These are phyloP conservation scores for Durusdinium trenchii DNA, from an alignment of 73 alveolate species.

Conservation along the genomic window DNA sequence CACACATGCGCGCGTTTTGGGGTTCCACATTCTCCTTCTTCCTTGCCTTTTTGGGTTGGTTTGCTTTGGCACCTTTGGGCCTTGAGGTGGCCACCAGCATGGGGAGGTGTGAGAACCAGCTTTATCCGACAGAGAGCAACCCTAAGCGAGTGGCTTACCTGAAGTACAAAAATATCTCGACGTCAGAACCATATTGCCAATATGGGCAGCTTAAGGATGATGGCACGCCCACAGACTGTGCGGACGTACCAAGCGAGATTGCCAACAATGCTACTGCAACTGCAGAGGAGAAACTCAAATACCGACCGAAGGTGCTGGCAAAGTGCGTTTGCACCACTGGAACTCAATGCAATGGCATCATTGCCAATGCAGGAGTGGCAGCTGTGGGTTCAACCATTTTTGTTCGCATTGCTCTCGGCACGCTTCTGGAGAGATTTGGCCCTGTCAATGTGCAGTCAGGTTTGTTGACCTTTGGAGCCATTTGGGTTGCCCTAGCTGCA, in stretches of 20 bases:
- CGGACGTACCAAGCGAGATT: slow-evolving; percentile 24
- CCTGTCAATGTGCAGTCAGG: slow-evolving; percentile 37
- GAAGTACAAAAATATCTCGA: slow-evolving; percentile 32
- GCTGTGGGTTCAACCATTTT: slow-evolving; percentile 23
- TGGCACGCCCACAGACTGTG: background rate
- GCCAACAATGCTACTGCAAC: background rate
- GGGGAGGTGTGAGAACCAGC: slow-evolving; percentile 44
- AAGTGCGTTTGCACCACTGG: slow-evolving; percentile 38
- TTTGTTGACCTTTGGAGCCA: slow-evolving; percentile 34
- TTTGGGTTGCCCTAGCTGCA: slow-evolving; percentile 65
- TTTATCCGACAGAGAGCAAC: slow-evolving; percentile 5
- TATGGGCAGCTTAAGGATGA: background rate
- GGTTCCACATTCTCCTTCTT: slow-evolving; percentile 38
- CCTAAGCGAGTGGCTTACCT: slow-evolving; percentile 22
- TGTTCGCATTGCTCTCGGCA: slow-evolving; percentile 44
- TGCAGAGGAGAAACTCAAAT: background rate
- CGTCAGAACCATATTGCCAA: background rate
- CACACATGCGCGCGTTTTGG: slow-evolving; percentile 65
- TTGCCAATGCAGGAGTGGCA: slow-evolving; percentile 38
- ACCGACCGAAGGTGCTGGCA: slow-evolving; percentile 24
- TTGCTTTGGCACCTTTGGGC: slow-evolving; percentile 43
- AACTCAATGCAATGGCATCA: background rate
- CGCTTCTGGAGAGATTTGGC: slow-evolving; percentile 36
- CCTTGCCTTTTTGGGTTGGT: slow-evolving; percentile 77
- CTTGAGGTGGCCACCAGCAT: slow-evolving; percentile 61